Evolutionary conservation across 768 basidiomycete species (phyloP), one percentile per base, ranked within the genome.

Genomic region (Calvatia gigantea): DNA sequence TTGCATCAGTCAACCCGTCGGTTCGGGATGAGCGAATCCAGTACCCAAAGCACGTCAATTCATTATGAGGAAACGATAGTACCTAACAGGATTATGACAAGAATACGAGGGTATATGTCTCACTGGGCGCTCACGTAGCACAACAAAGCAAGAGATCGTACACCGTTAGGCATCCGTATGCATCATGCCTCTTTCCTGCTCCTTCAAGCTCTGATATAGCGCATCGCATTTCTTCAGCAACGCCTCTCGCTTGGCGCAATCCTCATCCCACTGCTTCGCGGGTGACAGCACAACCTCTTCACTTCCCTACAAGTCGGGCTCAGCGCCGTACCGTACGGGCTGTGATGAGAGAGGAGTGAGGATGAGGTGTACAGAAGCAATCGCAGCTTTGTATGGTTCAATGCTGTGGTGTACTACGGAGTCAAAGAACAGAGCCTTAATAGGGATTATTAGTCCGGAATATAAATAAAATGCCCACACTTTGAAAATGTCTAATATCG

Each of bases 371-470:
- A 86, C 82, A 1, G 82, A 76, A 6, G 87, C 77, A 56, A 88
- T 71, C 3, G 91, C 86, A 8, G 84, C 85, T 63, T 85, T 85
- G 70, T 77, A 81, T 6, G 83, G 66, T 0, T 66, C 61, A 44
- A 91, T 87, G 12, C 83, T 72, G 61, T 90, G 89, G 62, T 87
- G 71, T 1, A 74, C n/a, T n/a, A n/a, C 74, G 2, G 89, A 91
- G 53, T 88, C 89, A 31, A 85, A 64, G 21, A 79, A 65, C 15
- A 91, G 87, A 29, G 76, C 87, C 91, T 93, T n/a, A 2, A 23
- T 27, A 12, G 15, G n/a, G 2, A 32, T 43, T 29, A 45, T 19
- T 32, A 17, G 50, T 53, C 23, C 31, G 62, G n/a, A 87, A 60
- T 63, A 89, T 89, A 0, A 91, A 62, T 87, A 89, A 65, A 90